A percentile compares a stretch with the other conserved stretches of the same genome.
phyloP scores from a whole-genome alignment of 106 monocot genomes.

The Acorus calamus region DNA sequence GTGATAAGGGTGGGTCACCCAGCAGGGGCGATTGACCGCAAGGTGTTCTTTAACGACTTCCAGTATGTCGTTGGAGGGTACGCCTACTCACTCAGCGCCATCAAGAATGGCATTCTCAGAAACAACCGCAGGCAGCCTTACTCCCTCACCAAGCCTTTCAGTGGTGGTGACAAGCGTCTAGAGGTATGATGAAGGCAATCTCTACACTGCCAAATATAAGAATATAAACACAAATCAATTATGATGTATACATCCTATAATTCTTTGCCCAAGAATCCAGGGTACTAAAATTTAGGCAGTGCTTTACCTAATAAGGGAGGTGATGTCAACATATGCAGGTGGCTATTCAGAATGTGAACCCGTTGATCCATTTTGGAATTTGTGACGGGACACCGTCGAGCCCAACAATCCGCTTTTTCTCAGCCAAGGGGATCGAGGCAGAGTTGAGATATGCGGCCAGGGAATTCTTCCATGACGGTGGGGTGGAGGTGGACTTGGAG shows the following conservation, averaged over 20 bases:
- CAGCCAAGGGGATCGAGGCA: conserved; percentile 47
- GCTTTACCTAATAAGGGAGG: too few species aligned
- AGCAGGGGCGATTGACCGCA: conserved; percentile 45
- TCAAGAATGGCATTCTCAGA: conserved; percentile 89
- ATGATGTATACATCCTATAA: too few species aligned
- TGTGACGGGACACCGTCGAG: conserved; percentile 68
- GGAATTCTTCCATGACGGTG: conserved; percentile 61
- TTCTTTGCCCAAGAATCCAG: too few species aligned
- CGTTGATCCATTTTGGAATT: conserved; percentile 84
- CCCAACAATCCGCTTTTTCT: conserved; percentile 69
- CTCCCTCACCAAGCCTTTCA: conserved; percentile 58
- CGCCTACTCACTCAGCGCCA: conserved; percentile 63
- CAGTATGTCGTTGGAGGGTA: conserved; percentile 80
- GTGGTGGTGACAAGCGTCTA: conserved; percentile 44
- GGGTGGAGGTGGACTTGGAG: conserved; percentile 61
- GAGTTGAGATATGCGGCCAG: conserved; percentile 78
- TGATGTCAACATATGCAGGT: conserved; percentile 22
- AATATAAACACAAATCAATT: too few species aligned
- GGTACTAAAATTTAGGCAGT: too few species aligned
- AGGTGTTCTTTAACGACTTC: conserved; percentile 75
- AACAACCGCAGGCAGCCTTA: conserved; percentile 75
- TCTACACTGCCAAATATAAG: not conserved
- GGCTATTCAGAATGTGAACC: conserved; percentile 52
- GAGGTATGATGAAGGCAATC: conserved; percentile 24
- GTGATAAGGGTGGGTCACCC: conserved; percentile 55